A percentile compares a stretch with the other conserved stretches of the same genome.
phyloP scores from a whole-genome alignment of 805 yeast species.

The Sugiyamaella qingdaonensis region DNA sequence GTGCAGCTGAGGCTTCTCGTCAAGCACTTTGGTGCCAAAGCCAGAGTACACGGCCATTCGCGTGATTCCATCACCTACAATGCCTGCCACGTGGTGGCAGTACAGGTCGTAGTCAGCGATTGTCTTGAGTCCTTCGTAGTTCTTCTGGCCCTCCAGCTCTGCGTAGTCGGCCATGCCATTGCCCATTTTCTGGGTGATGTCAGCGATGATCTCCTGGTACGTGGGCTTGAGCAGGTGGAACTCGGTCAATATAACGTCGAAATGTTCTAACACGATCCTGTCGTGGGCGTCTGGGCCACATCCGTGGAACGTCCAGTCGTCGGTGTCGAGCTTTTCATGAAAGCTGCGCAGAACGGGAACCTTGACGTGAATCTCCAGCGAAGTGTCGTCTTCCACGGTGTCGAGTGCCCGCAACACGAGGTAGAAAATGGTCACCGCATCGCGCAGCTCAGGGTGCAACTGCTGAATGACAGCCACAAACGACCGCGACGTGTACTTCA shows the following conservation, averaged over 20 bases:
- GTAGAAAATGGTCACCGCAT: constrained; percentile 74
- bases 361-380: constrained; percentile 66
- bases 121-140: constrained; percentile 72
- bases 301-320: constrained; percentile 80
- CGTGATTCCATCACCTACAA: constrained; percentile 95
- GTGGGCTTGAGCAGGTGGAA: constrained; percentile 67
- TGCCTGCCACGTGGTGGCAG: constrained; percentile 96
- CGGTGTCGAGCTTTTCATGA: constrained; percentile 53
- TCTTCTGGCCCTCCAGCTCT: constrained; percentile 63
- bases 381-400: constrained; percentile 95
- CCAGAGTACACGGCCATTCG: constrained; percentile 70
- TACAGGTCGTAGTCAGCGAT: constrained; percentile 80
- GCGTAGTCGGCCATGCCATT: constrained; percentile 97
- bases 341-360: constrained; percentile 70
- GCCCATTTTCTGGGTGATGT: constrained; percentile 84
- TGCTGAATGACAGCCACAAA: constrained; percentile 93
- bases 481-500: constrained; percentile 75
- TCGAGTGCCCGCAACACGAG: constrained; percentile 85
- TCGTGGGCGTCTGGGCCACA: constrained; percentile 72
- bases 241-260: constrained; percentile 63
- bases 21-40: constrained; percentile 54
- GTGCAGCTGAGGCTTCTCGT: constrained; percentile 54
- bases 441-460: constrained; percentile 82
- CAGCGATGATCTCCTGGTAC: constrained; percentile 74
- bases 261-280: constrained; percentile 73